Conservation (phyloP, 371 early-diverging fungal species). For the Lichtheimia ornata region DNA sequence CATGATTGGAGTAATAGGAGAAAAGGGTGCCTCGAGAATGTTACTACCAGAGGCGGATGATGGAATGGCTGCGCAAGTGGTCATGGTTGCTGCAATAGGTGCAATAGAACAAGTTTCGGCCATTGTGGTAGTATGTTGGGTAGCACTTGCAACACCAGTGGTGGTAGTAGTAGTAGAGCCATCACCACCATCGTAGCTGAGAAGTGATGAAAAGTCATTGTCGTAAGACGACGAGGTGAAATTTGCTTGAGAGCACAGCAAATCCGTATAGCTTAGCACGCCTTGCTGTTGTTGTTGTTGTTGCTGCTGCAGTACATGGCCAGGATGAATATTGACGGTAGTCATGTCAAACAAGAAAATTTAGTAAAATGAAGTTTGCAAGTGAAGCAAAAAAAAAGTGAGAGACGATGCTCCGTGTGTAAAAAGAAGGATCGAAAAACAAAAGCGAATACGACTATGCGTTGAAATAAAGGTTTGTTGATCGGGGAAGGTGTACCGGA, state of each 20-base stretch:
- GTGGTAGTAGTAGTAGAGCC: too few species aligned
- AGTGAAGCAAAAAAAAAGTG: too few species aligned
- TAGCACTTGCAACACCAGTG: too few species aligned
- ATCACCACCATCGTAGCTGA: too few species aligned
- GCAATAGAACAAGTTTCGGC: too few species aligned
- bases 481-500: too few species aligned
- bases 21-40: slow-evolving; percentile 13
- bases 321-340: not conserved
- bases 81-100: not conserved
- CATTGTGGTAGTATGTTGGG: not conserved
- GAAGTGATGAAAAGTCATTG: not conserved
- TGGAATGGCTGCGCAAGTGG: not conserved
- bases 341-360: not conserved
- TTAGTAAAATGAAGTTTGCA: not conserved
- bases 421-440: too few species aligned
- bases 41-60: slow-evolving; percentile 8
- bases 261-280: slow-evolving; percentile 1
- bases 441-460: too few species aligned
- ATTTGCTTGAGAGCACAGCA: not conserved
- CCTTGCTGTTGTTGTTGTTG: not conserved
- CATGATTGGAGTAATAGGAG: not conserved
- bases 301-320: not conserved
- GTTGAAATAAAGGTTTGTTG: too few species aligned
- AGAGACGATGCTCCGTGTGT: too few species aligned
- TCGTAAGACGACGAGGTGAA: not conserved